Conservation (phyloP, 306 rosid genomes). For the Ammopiptanthus mongolicus region DNA sequence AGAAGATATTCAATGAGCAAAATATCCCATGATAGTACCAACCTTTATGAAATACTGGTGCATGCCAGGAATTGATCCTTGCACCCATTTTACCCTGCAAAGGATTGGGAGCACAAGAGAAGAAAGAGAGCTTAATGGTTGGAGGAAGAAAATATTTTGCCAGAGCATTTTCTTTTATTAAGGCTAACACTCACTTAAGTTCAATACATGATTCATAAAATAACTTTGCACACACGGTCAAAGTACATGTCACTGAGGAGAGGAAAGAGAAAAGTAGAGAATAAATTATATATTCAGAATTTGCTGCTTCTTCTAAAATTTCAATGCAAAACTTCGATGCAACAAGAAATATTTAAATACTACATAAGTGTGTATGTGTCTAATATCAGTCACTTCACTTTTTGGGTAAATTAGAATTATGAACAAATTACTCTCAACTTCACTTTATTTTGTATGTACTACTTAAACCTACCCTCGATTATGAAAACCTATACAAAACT, state of each 20-base stretch:
- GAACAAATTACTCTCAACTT: not conserved
- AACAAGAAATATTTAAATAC: not conserved
- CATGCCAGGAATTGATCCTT: slow-evolving; percentile 51
- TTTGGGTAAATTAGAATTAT: not conserved
- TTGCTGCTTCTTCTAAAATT: not conserved
- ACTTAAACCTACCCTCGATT: not conserved
- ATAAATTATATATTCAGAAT: not conserved
- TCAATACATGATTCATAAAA: not conserved
- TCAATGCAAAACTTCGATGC: not conserved
- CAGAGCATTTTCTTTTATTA: not conserved
- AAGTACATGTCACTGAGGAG: not conserved
- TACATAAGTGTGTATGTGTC: not conserved
- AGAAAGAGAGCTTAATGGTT: slow-evolving; percentile 9
- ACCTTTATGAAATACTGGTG: slow-evolving; percentile 95
- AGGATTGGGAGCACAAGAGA: slow-evolving; percentile 6
- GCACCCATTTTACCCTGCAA: slow-evolving; percentile 75
- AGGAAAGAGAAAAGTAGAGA: not conserved
- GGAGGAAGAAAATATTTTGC: not conserved
- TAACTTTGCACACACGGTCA: not conserved
- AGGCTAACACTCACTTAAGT: not conserved
- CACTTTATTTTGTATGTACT: not conserved
- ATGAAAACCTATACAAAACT: slow-evolving; percentile 2
- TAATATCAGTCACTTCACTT: not conserved
- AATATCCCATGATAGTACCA: slow-evolving; percentile 21
- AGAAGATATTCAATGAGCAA: not conserved